Evolutionary conservation across 2,329 filamentous ascomycete genomes (phyloP).

Genomic region (Geoglossum cookeanum): DNA sequence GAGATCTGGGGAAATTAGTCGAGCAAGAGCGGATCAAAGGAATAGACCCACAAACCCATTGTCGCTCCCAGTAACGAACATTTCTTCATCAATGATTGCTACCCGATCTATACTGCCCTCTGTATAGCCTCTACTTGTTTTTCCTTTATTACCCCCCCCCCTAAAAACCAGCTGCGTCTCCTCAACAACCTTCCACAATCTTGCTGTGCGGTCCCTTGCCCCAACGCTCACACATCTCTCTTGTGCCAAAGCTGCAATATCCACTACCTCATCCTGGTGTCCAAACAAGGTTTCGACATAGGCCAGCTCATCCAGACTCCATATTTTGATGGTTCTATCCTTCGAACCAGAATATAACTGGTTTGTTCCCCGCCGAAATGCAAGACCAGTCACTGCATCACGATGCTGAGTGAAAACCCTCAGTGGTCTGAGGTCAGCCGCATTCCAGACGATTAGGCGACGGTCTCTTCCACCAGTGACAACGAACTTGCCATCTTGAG

Average conservation of each 20-base stretch:
- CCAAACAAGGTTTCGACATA: conserved; percentile 94
- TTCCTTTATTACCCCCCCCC: conserved; percentile 45
- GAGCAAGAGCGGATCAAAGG: background rate
- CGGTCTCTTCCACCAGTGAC: conserved; percentile 77
- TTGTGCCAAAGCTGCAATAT: conserved; percentile 63
- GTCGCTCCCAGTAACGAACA: conserved; percentile 85
- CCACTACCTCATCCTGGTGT: conserved; percentile 78
- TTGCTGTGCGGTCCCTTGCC: conserved; percentile 72
- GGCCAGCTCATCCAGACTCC: conserved; percentile 78
- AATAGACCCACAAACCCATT: conserved; percentile 36
- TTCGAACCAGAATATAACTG: conserved; percentile 82
- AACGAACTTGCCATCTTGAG: conserved; percentile 74
- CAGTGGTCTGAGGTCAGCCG: conserved; percentile 55
- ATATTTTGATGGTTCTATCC: conserved; percentile 88
- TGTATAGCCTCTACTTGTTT: conserved; percentile 28
- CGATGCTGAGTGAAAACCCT: conserved; percentile 83
- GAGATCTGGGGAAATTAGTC: conserved; percentile 20
- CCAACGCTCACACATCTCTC: conserved; percentile 87
- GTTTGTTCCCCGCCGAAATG: conserved; percentile 73
- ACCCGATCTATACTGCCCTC: conserved; percentile 86
- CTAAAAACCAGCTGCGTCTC: conserved; percentile 92
- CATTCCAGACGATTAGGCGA: conserved; percentile 75
- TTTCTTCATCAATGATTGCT: conserved; percentile 70
- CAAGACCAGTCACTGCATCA: conserved; percentile 66
- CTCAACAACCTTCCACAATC: conserved; percentile 90